Percentiles rank a stretch among this genome's conserved stretches.
phyloP scores from a whole-genome alignment of 345 rosid species.

The Salix suchowensis region DNA sequence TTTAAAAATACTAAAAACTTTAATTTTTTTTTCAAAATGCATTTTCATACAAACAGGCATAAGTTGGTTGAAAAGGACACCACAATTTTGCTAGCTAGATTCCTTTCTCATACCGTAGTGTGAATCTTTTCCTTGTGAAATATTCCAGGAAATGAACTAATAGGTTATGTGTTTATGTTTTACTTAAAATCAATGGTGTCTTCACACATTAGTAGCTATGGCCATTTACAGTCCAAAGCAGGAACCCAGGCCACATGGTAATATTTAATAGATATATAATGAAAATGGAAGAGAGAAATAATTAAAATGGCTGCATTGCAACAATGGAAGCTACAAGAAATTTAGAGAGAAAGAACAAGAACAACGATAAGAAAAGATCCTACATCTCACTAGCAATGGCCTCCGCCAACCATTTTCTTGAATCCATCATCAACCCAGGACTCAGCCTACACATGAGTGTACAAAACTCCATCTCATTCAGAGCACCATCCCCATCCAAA shows the following conservation, averaged over 20 bases:
- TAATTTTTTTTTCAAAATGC: too few relatives aligned
- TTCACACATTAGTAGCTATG: too few relatives aligned
- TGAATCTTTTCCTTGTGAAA: too few relatives aligned
- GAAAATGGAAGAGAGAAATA: background rate
- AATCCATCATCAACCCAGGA: constrained; percentile 45
- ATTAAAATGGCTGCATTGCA: background rate
- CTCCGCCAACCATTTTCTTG: constrained; percentile 32
- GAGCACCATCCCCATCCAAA: constrained; percentile 50
- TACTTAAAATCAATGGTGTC: too few relatives aligned
- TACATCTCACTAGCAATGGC: constrained; percentile 28
- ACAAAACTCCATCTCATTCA: constrained; percentile 52
- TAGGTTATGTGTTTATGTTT: too few relatives aligned
- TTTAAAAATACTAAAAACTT: too few relatives aligned
- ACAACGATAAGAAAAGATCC: background rate
- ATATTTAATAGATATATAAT: background rate
- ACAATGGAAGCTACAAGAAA: background rate
- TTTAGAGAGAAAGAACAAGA: background rate
- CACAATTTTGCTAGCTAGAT: too few relatives aligned
- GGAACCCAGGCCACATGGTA: background rate
- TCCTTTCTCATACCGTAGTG: too few relatives aligned
- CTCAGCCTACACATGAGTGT: constrained; percentile 62
- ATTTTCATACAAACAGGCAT: too few relatives aligned
- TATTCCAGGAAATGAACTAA: too few relatives aligned
- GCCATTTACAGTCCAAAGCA: background rate
- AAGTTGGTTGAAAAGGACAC: too few relatives aligned